A percentile compares a stretch with the other conserved stretches of the same genome.
These are phyloP conservation scores for Metschnikowia matae DNA, from an alignment of 805 yeast genomes.

Conservation along the genomic window DNA sequence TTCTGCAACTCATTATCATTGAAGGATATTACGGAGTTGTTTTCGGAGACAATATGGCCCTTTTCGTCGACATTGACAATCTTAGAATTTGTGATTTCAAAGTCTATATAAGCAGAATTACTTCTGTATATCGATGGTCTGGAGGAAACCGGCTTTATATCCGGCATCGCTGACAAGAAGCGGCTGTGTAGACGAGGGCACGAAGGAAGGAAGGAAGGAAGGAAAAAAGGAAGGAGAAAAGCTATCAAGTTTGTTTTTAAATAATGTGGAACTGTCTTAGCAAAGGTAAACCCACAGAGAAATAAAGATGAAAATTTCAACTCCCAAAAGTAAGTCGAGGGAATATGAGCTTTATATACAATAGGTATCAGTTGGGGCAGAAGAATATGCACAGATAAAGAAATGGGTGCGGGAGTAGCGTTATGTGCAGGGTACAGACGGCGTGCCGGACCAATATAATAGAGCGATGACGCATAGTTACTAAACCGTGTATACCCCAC, in stretches of 20 bases:
- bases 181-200: neutral
- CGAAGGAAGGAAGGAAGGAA: neutral
- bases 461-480: neutral
- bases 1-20: constrained; percentile 14
- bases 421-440: constrained; percentile 1
- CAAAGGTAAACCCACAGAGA: neutral
- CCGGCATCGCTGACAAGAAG: constrained; percentile 7
- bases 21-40: constrained; percentile 15
- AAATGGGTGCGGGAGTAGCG: neutral
- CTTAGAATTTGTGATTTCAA: constrained; percentile 16
- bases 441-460: neutral
- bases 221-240: neutral
- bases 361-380: neutral
- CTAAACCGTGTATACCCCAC: constrained; percentile 3
- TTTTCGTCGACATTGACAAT: constrained; percentile 19
- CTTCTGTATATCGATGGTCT: constrained; percentile 16
- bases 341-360: constrained; percentile 1
- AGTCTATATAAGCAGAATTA: constrained; percentile 15
- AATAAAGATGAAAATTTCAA: neutral
- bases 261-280: neutral
- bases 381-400: constrained; percentile 2
- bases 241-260: neutral
- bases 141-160: constrained; percentile 11
- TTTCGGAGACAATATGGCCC: constrained; percentile 14
- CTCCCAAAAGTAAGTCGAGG: neutral